Base-by-base conservation (phyloP, 192 early-diverging fungal species). In the Backusella psychrophila region DNA sequence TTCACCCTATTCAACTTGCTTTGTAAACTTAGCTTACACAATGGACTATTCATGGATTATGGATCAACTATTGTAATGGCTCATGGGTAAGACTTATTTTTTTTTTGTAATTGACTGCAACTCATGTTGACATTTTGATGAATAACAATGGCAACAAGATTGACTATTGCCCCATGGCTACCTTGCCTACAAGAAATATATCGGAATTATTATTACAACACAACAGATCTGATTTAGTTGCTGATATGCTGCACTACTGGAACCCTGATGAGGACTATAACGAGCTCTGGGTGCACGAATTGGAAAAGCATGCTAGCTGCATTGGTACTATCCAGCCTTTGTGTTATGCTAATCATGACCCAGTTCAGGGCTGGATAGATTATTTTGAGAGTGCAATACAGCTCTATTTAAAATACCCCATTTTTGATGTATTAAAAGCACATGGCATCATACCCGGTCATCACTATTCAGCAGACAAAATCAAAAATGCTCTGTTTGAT, bases 31-130 rank as follows among this genome's bases (percentile, higher is more conserved):
- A 63, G 56, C 26, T 63, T 29, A 29, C 21, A 0, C 56, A 29
- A 2, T 63, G 56, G 56, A 29, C 56, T 63, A 63, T 63, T 29
- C 56, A 63, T 29, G 56, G 56, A 5, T 12, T 63, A 63, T 63
- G 56, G 56, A 63, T 63, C n/a, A 63, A 63, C 23, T 63, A 63
- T 63, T 63, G 56, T 12, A 63, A 63, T 63, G 56, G 56, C 26
- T 63, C 56, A 63, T 63, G 21, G 56, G 56, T 63, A 63, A 63
- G 46, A 49, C 12, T 6, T n/a, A n/a, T n/a, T 63, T 4, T 39
- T 26, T 6, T 59, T 3, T 39, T 39, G 2, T 26, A 63, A 63
- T 12, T 14, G 15, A 44, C 42, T 44, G 33, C 14, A 7, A 59
- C 3, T 29, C 19, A 19, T 59, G 3, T 3, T 26, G 0, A 29